Evolutionary conservation across 257 asterid genomes (phyloP).

Genomic region (Jasminum sambac): DNA sequence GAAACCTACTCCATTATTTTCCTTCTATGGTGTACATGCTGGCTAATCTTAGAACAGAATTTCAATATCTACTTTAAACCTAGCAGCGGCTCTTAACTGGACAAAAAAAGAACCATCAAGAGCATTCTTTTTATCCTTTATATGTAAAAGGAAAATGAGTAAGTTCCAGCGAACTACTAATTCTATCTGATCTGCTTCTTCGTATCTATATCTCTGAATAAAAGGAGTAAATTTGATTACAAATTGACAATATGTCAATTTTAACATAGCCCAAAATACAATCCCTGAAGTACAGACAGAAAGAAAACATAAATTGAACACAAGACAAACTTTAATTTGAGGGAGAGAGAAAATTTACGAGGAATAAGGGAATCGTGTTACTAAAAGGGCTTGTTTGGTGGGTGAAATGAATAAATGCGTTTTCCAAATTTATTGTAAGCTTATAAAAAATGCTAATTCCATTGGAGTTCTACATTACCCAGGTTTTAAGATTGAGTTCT

Average conservation of each 20-base stretch:
- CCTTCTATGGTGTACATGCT: not conserved
- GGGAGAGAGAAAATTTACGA: not conserved
- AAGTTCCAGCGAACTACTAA: not conserved
- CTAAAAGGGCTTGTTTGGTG: not conserved
- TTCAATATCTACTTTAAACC: not conserved
- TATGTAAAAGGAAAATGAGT: not conserved
- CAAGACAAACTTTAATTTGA: not conserved
- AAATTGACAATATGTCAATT: not conserved
- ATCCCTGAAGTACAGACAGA: not conserved
- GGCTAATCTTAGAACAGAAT: not conserved
- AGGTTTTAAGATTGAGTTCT: not conserved
- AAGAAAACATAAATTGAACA: not conserved
- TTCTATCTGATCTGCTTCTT: not conserved
- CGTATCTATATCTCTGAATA: not conserved
- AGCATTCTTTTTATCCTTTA: not conserved
- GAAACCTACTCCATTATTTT: not conserved
- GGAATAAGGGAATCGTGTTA: not conserved
- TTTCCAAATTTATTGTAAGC: not conserved
- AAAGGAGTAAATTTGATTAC: constrained; percentile 1
- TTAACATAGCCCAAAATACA: not conserved
- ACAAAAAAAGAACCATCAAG: not conserved
- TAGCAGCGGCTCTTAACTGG: constrained; percentile 8
- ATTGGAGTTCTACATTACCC: not conserved
- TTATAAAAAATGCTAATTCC: not conserved
- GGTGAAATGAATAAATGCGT: no score